These are phyloP conservation scores for Fraxinus ornus DNA, from an alignment of 305 asterid species.

Conservation along the genomic window DNA sequence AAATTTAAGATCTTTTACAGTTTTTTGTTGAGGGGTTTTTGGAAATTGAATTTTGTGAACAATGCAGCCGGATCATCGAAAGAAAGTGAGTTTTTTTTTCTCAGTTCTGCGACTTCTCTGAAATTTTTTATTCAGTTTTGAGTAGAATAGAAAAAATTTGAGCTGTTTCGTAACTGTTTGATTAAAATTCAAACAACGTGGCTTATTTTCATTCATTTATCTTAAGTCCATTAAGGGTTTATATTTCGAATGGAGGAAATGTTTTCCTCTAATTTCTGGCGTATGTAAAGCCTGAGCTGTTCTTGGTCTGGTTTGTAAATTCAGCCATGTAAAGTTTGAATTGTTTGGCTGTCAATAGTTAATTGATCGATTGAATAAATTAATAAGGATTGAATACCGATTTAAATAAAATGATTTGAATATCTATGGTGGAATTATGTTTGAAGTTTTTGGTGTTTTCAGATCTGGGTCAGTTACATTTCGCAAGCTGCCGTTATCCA, in stretches of 20 bases:
- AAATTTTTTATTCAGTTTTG: slow-evolving; percentile 3
- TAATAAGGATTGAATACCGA: not conserved
- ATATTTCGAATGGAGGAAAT: not conserved
- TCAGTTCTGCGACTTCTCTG: not conserved
- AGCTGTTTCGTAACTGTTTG: not conserved
- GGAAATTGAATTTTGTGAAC: slow-evolving; percentile 16
- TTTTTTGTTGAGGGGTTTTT: slow-evolving; percentile 26
- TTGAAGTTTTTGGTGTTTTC: not conserved
- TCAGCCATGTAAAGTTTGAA: not conserved
- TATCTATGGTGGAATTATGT: slow-evolving; percentile 11
- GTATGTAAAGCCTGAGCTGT: not conserved
- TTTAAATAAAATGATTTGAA: not conserved
- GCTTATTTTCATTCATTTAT: not conserved
- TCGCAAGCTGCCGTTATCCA: not conserved
- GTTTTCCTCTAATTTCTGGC: not conserved
- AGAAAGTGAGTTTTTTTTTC: slow-evolving; percentile 54
- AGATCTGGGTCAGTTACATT: slow-evolving; percentile 1
- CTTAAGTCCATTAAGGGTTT: not conserved
- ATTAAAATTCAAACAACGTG: not conserved
- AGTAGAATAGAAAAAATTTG: not conserved
- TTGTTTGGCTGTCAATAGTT: not conserved
- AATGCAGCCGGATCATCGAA: slow-evolving; percentile 78
- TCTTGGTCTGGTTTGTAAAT: slow-evolving; percentile 10
- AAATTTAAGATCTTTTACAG: slow-evolving; percentile 3
- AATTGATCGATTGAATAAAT: slow-evolving; percentile 7